Evolutionary conservation across 2,329 filamentous ascomycete species (phyloP), one percentile per base, ranked within the genome.

Genomic region (Chalara sp.): DNA sequence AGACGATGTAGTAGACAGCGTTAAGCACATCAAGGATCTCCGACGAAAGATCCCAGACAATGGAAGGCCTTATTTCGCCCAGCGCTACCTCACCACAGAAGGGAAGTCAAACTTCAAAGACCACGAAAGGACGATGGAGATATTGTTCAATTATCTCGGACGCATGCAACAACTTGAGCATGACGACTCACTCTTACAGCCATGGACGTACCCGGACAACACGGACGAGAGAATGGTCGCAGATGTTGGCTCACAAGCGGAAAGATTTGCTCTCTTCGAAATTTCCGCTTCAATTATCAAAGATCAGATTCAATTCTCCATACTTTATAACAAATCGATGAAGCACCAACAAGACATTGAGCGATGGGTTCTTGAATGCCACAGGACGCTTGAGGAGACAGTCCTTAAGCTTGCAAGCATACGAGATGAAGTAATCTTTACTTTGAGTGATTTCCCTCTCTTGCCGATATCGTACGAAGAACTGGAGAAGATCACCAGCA

Each of bases 81-180:
- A 63, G 0, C 62, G 63, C 5, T 66, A 65, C 49, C 59, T 67
- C 44, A 66, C 57, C 32, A 47, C 57, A 13, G 56, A 58, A 1
- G 64, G 64, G 3, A 53, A 54, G 1, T 52, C 67, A 29, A 53
- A 65, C 32, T 70, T 66, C 53, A 52, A 55, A 1, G 56, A 65
- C 2, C 66, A 70, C 50, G 62, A 10, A 2, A 32, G 61, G n/a
- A 59, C 64, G 0, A 68, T 73, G 56, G 75, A 78, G 54, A 56
- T 77, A 2, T 59, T 72, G 0, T 75, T 77, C 62, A 76, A 77
- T 58, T 77, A 74, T 52, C 63, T 71, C 1, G 73, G 72, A 10
- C 62, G 69, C 42, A 68, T 68, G 51, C 72, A 75, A 54, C 70
- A 74, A 41, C 61, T 74, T 4, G 72, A 75, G 48, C 60, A 63